phyloP scores from a whole-genome alignment of 225 moss, liverwort and hornwort genomes.

The Rhytidiadelphus loreus region DNA sequence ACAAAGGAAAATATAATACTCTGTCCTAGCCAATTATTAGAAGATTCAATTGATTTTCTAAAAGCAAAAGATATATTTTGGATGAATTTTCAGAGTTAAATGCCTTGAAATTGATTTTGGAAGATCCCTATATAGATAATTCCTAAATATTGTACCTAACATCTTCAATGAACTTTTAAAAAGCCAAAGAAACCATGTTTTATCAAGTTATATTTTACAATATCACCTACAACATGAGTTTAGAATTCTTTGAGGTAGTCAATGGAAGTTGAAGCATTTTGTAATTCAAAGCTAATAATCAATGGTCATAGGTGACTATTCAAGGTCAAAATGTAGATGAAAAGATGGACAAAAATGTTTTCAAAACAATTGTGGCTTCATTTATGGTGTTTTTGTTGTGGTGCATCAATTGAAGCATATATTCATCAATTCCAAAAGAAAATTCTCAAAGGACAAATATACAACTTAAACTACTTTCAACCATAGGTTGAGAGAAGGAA shows the following conservation, averaged over 20 bases:
- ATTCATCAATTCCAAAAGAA: too few relatives aligned
- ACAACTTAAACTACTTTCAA: not conserved
- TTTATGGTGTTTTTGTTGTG: not conserved
- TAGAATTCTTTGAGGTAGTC: too few relatives aligned
- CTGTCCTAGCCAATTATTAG: too few relatives aligned
- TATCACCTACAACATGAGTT: not conserved
- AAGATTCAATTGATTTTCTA: not conserved
- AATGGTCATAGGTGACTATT: too few relatives aligned
- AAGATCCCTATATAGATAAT: not conserved
- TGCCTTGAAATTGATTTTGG: not conserved
- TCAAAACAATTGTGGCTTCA: not conserved
- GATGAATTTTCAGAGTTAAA: rapidly evolving
- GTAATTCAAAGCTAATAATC: too few relatives aligned
- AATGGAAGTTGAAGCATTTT: too few relatives aligned
- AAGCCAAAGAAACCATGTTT: not conserved
- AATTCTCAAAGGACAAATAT: not conserved
- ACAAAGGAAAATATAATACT: not conserved
- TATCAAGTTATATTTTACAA: not conserved
- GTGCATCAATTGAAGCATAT: not conserved
- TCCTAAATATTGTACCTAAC: not conserved
- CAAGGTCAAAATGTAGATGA: not conserved
- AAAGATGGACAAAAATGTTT: not conserved
- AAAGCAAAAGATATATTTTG: too few relatives aligned
- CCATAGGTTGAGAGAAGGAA: too few relatives aligned
- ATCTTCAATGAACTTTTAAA: not conserved